Base-by-base conservation (phyloP, 495 filamentous ascomycete species). In the Lichenothelia convexa region DNA sequence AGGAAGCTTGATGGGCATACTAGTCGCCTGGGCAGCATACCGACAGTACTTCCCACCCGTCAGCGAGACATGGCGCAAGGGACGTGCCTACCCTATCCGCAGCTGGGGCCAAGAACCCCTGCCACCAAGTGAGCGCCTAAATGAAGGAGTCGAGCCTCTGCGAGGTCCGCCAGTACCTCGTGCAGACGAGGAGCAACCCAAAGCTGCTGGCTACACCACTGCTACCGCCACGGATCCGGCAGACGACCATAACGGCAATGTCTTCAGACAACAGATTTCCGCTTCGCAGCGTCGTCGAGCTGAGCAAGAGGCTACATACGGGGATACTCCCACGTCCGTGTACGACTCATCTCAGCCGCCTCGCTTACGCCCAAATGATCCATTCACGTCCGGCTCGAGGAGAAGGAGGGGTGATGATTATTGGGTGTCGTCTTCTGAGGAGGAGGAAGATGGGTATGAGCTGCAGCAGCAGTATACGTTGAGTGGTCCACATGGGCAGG, bases 81-180 rank as follows among this genome's bases (percentile, higher is more conserved):
- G 72, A 5, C 63, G 72, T 2, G 72, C 72, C 23, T 68, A 72
- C 41, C 65, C 72, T 2, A 75, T 75, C 39, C 63, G 71, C 13
- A 61, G 58, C 19, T 76, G 71, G 71, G 71, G 65, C 2, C 54
- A 38, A 16, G 38, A 39, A 21, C 46, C 49, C 17, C 34, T 34
- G 9, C 36, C 41, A 17, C 49, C 46, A 9, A 21, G 24, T 19
- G 20, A 34, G 16, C 26, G 32, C 18, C 18, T 41, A 11, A 43
- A 44, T 1, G 48, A 48, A 18, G 43, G 42, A 16, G 18, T 37
- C 6, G 23, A 46, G 35, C 46, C 43, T 9, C 32, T 51, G 2
- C 38, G 31, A 5, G 24, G 9, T 7, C 13, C 12, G 7, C 26
- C 26, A 3, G 6, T 20, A 16, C 27, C 18, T 8, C n/a, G n/a